Evolutionary conservation across 2,329 filamentous ascomycete species (phyloP).

Genomic region (Zarea fungicola): DNA sequence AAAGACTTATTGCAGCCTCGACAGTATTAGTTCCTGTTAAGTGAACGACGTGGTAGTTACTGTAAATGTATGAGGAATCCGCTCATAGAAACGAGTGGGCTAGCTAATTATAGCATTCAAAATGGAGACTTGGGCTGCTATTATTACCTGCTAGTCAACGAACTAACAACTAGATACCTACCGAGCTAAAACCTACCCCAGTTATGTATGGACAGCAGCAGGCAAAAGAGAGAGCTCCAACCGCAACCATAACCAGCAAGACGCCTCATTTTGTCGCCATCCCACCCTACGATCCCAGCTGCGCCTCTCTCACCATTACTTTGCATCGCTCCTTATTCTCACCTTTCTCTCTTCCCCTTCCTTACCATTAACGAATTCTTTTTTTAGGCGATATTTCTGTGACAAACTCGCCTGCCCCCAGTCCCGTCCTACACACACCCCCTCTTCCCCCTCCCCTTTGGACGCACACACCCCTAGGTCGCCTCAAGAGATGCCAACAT

Average conservation of each 20-base stretch:
- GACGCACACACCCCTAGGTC: constrained; percentile 1
- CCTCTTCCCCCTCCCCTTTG: neutral
- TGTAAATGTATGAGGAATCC: too few relatives aligned
- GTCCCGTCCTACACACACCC: constrained; percentile 1
- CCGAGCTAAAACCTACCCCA: too few relatives aligned
- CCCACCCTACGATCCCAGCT: constrained; percentile 9
- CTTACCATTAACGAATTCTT: constrained; percentile 16
- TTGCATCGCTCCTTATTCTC: constrained; percentile 17
- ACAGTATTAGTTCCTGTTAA: too few relatives aligned
- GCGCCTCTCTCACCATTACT: constrained; percentile 14
- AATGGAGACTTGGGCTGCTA: neutral
- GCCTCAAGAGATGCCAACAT: constrained; percentile 41
- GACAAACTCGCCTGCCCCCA: neutral
- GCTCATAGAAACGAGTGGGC: constrained; percentile 4
- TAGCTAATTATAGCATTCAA: neutral
- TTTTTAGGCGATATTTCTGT: constrained; percentile 11
- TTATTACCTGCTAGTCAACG: too few relatives aligned
- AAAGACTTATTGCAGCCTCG: too few relatives aligned
- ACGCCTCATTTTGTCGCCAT: constrained; percentile 9
- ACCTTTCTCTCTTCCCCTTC: constrained; percentile 15
- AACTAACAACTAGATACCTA: too few relatives aligned
- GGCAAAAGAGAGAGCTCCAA: constrained; percentile 8
- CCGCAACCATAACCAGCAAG: constrained; percentile 1
- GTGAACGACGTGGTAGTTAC: too few relatives aligned
- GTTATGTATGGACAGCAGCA: too few relatives aligned